Evolutionary conservation across 768 basidiomycete genomes (phyloP), one percentile per base, ranked within the genome.

Genomic region (Auricularia cornea): DNA sequence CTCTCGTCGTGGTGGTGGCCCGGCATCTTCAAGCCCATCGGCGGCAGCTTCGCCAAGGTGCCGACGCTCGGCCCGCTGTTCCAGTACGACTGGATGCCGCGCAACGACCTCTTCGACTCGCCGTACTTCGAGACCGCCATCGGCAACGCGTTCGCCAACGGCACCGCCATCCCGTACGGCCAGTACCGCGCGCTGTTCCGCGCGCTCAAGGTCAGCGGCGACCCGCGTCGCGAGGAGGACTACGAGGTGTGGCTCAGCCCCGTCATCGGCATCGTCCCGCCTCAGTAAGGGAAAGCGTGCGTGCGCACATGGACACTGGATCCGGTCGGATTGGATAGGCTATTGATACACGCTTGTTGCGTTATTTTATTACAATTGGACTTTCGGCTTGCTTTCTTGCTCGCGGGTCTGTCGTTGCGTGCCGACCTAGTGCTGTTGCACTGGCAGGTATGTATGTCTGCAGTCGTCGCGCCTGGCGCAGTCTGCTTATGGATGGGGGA

Each of bases 11-110:
- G 28, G 51, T 28, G 54, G 28, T 57, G 54, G 54, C 28, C 16
- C 6, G 26, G 26, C 16, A 26, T 16, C 28, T n/a, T 57, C 54
- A 28, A 10, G 26, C 12, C 14, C 26, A 64, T 67, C 2, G 68
- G 72, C 62, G 70, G 63, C 11, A 77, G 78, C 10, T 73, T 69
- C 62, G 59, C 64, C 33, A 67, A 67, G 69, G 79, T 59, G 75
- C 83, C 70, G 70, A 80, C 80, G 35, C 20, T 86, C 23, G 85
- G 85, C 11, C 72, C 79, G 18, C 68, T 88, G 2, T 74, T 73
- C 32, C 79, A 83, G 62, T 68, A 76, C 14, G 76, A 80, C 62
- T 85, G 78, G 69, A 66, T 80, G 48, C 71, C 80, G 10, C 77
- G 86, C 40, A 82, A 81, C 69, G 30, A 57, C 28, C 26, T 28